Conservation (phyloP, 1,139 yeast species). For the Pichia sp. region DNA sequence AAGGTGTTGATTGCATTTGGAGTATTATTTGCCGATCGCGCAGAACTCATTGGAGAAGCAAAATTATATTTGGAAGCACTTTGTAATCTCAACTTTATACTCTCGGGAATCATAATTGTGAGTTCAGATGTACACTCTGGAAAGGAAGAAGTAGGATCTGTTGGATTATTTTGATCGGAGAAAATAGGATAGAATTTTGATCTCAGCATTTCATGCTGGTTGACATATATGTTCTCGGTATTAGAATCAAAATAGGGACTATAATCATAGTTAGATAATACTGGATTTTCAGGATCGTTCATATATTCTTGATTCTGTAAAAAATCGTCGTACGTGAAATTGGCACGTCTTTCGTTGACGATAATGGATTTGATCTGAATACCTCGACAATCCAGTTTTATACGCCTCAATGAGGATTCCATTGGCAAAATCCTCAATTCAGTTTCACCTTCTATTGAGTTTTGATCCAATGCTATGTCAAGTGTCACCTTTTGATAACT, state of each 20-base stretch:
- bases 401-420: conserved; percentile 44
- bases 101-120: conserved; percentile 62
- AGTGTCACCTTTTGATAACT: conserved; percentile 65
- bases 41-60: conserved; percentile 29
- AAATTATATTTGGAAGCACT: conserved; percentile 40
- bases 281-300: conserved; percentile 22
- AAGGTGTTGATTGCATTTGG: conserved; percentile 34
- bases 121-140: conserved; percentile 62
- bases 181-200: conserved; percentile 56
- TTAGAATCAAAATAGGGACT: conserved; percentile 37
- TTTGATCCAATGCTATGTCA: conserved; percentile 55
- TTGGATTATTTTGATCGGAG: conserved; percentile 54
- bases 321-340: conserved; percentile 43
- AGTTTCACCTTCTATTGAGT: conserved; percentile 60
- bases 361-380: conserved; percentile 54
- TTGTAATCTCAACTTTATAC: conserved; percentile 53
- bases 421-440: conserved; percentile 76
- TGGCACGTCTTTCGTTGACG: conserved; percentile 51
- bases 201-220: conserved; percentile 58
- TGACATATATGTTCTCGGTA: conserved; percentile 36
- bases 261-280: conserved; percentile 29
- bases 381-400: conserved; percentile 78
- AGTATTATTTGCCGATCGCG: conserved; percentile 29
- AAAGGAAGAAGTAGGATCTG: conserved; percentile 39
- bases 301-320: conserved; percentile 27